phyloP scores from a whole-genome alignment of 1,139 yeast species.

The Groenewaldozyma sp. region DNA sequence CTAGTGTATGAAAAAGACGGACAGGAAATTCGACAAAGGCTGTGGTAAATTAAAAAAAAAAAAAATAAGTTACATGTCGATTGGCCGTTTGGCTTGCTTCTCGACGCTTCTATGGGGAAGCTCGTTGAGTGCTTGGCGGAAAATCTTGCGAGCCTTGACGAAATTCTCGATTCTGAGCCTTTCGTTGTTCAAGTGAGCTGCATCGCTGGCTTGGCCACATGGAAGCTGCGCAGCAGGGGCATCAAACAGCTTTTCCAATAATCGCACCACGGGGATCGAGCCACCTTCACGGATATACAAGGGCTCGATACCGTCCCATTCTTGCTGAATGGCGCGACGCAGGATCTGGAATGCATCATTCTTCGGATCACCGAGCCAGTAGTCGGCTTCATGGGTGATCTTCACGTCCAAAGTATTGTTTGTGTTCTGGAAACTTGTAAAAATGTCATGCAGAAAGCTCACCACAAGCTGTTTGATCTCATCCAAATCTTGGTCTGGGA shows the following conservation, averaged over 20 bases:
- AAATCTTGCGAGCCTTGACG: conserved; percentile 59
- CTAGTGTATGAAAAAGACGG: conserved; percentile 3
- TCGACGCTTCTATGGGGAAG: conserved; percentile 3
- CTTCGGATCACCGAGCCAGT: conserved; percentile 87
- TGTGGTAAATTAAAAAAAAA: conserved; percentile 9
- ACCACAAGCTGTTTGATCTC: conserved; percentile 45
- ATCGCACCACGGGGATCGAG: conserved; percentile 82
- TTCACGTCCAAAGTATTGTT: conserved; percentile 53
- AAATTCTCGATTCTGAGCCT: conserved; percentile 70
- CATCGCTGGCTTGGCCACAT: conserved; percentile 91
- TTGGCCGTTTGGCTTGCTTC: not conserved
- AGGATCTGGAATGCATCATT: conserved; percentile 65
- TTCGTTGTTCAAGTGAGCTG: conserved; percentile 88
- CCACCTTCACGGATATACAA: conserved; percentile 92
- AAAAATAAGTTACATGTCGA: no score
- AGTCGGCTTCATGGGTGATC: conserved; percentile 79
- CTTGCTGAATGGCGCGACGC: conserved; percentile 45
- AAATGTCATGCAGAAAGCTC: conserved; percentile 38
- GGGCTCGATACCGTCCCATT: conserved; percentile 65
- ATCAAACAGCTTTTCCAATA: conserved; percentile 66
- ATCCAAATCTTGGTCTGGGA: conserved; percentile 73
- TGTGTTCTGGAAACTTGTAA: conserved; percentile 42
- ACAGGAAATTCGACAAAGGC: conserved; percentile 7
- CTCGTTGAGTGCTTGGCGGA: conserved; percentile 24
- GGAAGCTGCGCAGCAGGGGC: conserved; percentile 96